Percentiles rank a stretch among this genome's conserved stretches.
Conservation (phyloP, 108 stramenopile genomes). For the Nitzschia sp. region DNA sequence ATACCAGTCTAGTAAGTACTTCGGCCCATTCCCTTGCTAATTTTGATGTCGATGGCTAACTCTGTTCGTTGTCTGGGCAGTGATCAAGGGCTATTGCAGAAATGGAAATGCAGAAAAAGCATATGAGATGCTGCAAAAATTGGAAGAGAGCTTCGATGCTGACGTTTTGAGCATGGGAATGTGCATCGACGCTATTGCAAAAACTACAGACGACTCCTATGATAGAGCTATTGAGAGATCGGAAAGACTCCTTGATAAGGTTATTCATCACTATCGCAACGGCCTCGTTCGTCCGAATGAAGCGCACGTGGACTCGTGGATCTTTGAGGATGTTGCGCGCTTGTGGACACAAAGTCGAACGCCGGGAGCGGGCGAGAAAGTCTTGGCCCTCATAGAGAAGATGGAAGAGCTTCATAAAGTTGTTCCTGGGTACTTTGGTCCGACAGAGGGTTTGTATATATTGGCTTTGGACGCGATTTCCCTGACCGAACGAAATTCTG, state of each 20-base stretch:
- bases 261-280: not conserved
- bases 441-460: slow-evolving; percentile 3
- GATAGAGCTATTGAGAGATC: slow-evolving; percentile 1
- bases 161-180: slow-evolving; percentile 1
- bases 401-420: slow-evolving; percentile 7
- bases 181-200: not conserved
- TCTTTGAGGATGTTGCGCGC: slow-evolving; percentile 7
- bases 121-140: slow-evolving; percentile 2
- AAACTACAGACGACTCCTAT: not conserved
- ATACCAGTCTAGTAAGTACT: slow-evolving; percentile 16
- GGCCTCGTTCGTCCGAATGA: not conserved
- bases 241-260: not conserved
- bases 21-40: not conserved
- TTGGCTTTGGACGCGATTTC: slow-evolving; percentile 10
- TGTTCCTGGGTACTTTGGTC: not conserved
- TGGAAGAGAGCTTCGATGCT: not conserved
- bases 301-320: not conserved
- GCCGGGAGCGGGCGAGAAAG: not conserved
- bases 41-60: not conserved
- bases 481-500: not conserved
- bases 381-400: slow-evolving; percentile 1
- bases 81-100: slow-evolving; percentile 20
- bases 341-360: slow-evolving; percentile 7
- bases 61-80: not conserved
- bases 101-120: slow-evolving; percentile 17